Conservation (phyloP, 208 protist species). For the Entamoeba invadens region DNA sequence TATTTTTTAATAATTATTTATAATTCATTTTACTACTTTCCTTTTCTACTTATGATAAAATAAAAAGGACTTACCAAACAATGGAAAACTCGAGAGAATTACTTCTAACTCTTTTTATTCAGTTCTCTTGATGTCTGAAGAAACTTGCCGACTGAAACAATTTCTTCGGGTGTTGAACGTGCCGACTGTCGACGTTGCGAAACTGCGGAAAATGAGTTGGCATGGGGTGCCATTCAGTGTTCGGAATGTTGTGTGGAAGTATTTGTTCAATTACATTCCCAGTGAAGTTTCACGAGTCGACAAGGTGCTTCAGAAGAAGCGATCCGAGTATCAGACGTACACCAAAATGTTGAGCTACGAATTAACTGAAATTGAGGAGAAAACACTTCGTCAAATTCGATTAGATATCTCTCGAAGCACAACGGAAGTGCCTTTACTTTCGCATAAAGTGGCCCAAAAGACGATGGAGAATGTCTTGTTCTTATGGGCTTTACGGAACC, state of each 20-base stretch:
- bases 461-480: conserved; percentile 20
- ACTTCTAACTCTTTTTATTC: no score
- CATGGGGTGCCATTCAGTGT: not conserved
- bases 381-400: not conserved
- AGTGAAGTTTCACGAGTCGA: not conserved
- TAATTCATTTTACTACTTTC: no score
- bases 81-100: no score
- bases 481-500: conserved; percentile 21
- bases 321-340: not conserved
- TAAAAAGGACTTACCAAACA: no score
- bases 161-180: not conserved
- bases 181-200: not conserved
- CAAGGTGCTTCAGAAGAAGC: not conserved
- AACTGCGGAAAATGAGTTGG: not conserved
- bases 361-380: not conserved
- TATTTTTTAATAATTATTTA: no score
- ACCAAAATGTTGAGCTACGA: not conserved
- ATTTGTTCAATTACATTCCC: not conserved
- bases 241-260: not conserved
- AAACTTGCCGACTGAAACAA: not conserved
- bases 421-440: not conserved
- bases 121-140: no score
- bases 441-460: not conserved
- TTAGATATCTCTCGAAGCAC: not conserved
- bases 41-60: no score